Percentiles rank a stretch among this genome's conserved stretches.
Evolutionary conservation across 1,284 basidiomycete genomes (phyloP).

Genomic region (Cryptococcus wingfieldii): DNA sequence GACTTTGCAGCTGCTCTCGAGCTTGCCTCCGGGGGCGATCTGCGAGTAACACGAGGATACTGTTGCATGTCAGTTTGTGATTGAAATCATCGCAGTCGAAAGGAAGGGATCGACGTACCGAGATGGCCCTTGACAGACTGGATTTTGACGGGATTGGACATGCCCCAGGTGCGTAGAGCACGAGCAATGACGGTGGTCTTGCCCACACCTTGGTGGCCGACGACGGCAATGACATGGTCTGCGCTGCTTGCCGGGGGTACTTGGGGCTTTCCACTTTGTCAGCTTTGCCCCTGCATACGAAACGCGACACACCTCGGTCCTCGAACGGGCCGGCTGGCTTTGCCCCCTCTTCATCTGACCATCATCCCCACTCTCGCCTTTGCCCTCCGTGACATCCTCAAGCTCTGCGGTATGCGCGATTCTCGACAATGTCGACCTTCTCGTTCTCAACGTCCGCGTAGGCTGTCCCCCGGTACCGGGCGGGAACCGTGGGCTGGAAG

Average conservation of each 20-base stretch:
- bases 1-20: conserved; percentile 30
- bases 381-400: background rate
- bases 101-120: conserved; percentile 12
- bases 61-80: conserved; percentile 5
- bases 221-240: conserved; percentile 42
- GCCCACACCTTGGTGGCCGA: conserved; percentile 41
- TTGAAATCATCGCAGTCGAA: background rate
- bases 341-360: background rate
- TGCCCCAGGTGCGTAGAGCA: conserved; percentile 41
- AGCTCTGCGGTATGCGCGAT: conserved; percentile 1
- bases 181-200: conserved; percentile 42
- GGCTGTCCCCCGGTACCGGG: background rate
- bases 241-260: conserved; percentile 1
- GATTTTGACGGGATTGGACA: conserved; percentile 22
- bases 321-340: background rate
- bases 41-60: conserved; percentile 35
- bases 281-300: too few relatives aligned
- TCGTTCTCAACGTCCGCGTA: conserved; percentile 5
- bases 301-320: background rate
- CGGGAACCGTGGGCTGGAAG: conserved; percentile 16
- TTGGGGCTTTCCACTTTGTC: background rate
- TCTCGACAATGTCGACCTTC: conserved; percentile 23
- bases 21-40: conserved; percentile 36
- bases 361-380: background rate
- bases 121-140: conserved; percentile 15